Base-by-base conservation (phyloP, 23 red algal genomes). In the Gracilaria domingensis region DNA sequence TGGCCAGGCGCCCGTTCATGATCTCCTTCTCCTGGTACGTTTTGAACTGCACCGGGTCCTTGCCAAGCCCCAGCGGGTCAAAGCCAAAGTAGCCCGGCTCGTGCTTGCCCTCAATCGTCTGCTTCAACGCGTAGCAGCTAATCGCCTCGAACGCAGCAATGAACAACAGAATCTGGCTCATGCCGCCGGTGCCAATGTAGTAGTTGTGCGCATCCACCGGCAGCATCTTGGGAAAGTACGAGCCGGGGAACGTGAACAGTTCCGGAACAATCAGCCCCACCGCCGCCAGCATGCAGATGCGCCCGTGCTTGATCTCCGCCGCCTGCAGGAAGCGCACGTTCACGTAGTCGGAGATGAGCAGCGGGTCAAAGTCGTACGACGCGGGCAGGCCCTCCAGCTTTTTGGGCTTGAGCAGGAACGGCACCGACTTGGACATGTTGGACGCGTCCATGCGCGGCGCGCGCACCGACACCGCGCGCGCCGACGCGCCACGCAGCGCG, bases 41-140 rank as follows among this genome's bases (percentile, higher is more conserved):
- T 17, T 75, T 80, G 56, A 83, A 93, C 25, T 77, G 81, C 49
- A 81, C 90, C 18, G 90, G 64, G 66, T 94, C 89, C 81, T 95
- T 96, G 23, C 96, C 96, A 11, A 99, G 86, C 21, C 88, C 86
- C 13, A 99, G 56, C 55, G 97, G 97, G 83, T 99, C 97, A 67
- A 99, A 99, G 50, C 93, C 92, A 81, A 96, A 99, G 62, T 95
- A 67, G 30, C 97, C 97, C 20, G 97, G 97, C 81, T 95, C 97
- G 61, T 88, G 84, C 36, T 96, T 96, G 38, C 97, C 97, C 78
- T 95, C 78, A 18, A 99, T 50, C 49, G 93, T 94, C 70, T 99
- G 83, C 66, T 89, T 85, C 0, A 99, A 45, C 26, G 94, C 97
- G 59, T 88, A 91, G 66, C 87, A 94, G 58, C 90, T 93, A 36